Evolutionary conservation across 345 rosid species (phyloP).

Genomic region (Brassica nigra): DNA sequence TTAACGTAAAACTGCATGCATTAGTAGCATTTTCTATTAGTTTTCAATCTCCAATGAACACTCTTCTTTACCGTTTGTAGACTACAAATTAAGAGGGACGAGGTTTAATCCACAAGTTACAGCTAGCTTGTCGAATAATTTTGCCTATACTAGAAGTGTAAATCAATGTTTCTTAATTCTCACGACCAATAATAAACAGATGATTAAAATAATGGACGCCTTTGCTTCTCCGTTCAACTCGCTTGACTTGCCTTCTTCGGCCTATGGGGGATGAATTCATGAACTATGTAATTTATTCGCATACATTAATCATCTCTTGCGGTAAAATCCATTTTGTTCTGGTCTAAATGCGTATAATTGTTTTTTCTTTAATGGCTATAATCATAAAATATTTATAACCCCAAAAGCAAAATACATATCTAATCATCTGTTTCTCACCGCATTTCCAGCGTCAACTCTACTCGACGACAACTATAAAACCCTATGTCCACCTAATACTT

Average conservation of each 20-base stretch:
- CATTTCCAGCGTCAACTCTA: constrained; percentile 7
- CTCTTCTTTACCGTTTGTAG: background rate
- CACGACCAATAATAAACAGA: background rate
- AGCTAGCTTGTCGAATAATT: background rate
- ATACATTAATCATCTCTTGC: background rate
- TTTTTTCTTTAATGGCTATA: background rate
- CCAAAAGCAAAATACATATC: background rate
- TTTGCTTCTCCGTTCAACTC: constrained; percentile 11
- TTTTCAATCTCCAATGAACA: background rate
- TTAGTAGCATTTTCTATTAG: background rate
- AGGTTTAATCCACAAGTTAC: background rate
- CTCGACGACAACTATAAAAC: constrained; percentile 5
- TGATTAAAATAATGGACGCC: background rate
- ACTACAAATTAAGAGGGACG: background rate
- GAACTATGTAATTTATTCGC: background rate
- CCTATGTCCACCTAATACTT: background rate
- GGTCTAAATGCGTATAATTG: background rate
- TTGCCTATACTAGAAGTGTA: background rate
- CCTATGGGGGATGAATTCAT: background rate
- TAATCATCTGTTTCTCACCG: background rate
- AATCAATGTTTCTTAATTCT: background rate
- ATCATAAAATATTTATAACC: background rate
- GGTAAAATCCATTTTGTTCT: background rate
- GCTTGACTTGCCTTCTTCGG: background rate
- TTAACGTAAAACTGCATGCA: background rate